These are phyloP conservation scores for Oenanthe javanica DNA, from an alignment of 140 eudicot genomes.

Conservation along the genomic window DNA sequence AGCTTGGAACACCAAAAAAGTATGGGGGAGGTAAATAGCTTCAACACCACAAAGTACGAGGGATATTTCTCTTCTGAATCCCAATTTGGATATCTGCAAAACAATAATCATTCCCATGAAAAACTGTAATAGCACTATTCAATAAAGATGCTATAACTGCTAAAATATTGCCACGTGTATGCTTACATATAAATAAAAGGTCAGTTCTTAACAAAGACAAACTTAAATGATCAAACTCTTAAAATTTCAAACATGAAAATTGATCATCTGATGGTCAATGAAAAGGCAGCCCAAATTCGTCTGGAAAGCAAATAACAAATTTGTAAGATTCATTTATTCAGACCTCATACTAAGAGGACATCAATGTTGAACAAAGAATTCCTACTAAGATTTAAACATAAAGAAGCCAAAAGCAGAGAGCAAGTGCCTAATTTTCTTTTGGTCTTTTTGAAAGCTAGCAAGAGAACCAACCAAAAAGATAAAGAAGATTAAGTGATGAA, in stretches of 20 bases:
- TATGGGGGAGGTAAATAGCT: not conserved
- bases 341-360: not conserved
- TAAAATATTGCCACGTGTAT: not conserved
- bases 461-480: not conserved
- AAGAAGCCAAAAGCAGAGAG: not conserved
- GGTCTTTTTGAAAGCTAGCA: not conserved
- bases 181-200: not conserved
- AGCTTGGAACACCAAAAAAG: conserved; percentile 7
- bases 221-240: not conserved
- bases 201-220: not conserved
- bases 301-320: not conserved
- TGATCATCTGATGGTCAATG: not conserved
- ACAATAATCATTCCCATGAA: not conserved
- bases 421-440: not conserved
- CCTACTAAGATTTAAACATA: not conserved
- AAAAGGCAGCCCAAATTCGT: not conserved
- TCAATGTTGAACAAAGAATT: not conserved
- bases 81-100: not conserved
- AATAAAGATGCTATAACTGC: not conserved
- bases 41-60: not conserved
- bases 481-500: not conserved
- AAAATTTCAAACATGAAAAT: not conserved
- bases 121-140: not conserved
- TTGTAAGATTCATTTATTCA: not conserved
- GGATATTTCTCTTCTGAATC: not conserved